Base-by-base conservation (phyloP, 2,329 filamentous ascomycete species). In the Alternaria hordeiaustralica region DNA sequence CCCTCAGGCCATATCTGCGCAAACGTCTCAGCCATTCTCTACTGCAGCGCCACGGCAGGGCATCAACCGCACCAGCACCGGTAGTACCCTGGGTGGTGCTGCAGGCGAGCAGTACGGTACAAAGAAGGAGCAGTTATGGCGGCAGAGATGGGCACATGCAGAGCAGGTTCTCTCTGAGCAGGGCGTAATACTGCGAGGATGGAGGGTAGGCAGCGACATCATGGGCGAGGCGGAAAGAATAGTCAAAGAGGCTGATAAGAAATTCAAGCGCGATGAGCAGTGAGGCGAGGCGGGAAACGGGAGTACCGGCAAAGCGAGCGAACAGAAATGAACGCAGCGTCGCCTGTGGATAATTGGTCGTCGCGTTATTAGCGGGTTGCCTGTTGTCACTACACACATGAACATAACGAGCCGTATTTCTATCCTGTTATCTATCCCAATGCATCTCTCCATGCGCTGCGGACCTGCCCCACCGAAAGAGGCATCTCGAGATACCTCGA, bases 51-150 rank as follows among this genome's bases (percentile, higher is more conserved):
- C 65, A 6, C 67, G 61, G 0, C 72, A 77, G 36, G 58, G 60
- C 9, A 59, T 75, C 11, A 69, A 74, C 49, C 74, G 75, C 25
- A 72, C 69, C 4, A 73, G 63, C 44, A 78, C 71, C 3, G 65
- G 61, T 2, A 75, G 73, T 11, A 76, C 75, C 4, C 49, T 75
- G 3, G 71, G 70, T 45, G 70, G 67, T 7, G 60, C 55, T 5
- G 66, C 69, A 1, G 70, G 71, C 3, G 76, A 71, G 10, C 61
- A 71, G 41, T 73, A 73, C 53, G 72, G 82, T 54, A 92, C 88
- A 77, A 93, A 91, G 81, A 90, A 92, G 68, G 83, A 93, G 59
- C 89, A 90, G 63, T 74, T 93, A 51, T 96, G 92, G 92, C 84
- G 85, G 65, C 86, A 89, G 60, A 82, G 92, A 44, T 87, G 92